These are phyloP conservation scores for Magnaporthiopsis rhizophila DNA, from an alignment of 2,329 filamentous ascomycete genomes.

Conservation along the genomic window DNA sequence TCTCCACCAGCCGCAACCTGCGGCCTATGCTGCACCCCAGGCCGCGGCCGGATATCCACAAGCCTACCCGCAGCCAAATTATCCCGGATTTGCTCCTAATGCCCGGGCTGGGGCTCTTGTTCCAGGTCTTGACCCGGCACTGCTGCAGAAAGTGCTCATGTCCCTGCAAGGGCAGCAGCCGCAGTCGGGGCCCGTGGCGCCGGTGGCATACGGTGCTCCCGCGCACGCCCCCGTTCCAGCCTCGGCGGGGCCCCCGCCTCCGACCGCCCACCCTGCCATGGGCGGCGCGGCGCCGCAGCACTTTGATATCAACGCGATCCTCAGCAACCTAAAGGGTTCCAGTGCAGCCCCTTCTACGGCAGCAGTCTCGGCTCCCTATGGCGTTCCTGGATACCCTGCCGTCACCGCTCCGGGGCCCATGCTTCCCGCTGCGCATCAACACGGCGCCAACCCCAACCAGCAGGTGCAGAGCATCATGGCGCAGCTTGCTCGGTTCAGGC, in stretches of 20 bases:
- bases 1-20: conserved; percentile 15
- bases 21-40: conserved; percentile 15
- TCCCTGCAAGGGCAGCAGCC: conserved; percentile 36
- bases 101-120: conserved; percentile 13
- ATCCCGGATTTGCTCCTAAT: conserved; percentile 25
- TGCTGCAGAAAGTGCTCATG: conserved; percentile 62
- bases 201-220: background rate
- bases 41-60: conserved; percentile 8
- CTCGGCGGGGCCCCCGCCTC: conserved; percentile 2
- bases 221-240: conserved; percentile 5
- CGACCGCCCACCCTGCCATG: conserved; percentile 10
- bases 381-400: conserved; percentile 9
- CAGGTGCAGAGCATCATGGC: conserved; percentile 69
- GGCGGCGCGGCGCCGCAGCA: conserved; percentile 21
- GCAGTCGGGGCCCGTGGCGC: conserved; percentile 10
- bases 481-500: conserved; percentile 57
- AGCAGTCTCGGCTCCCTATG: conserved; percentile 14
- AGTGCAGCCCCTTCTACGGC: background rate
- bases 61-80: background rate
- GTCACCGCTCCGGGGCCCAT: conserved; percentile 3
- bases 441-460: conserved; percentile 32
- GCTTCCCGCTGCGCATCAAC: conserved; percentile 18
- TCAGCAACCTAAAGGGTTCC: conserved; percentile 29
- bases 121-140: conserved; percentile 51
- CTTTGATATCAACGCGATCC: conserved; percentile 38